Conservation (phyloP, 2,329 filamentous ascomycete species). For the Fusarium sp. region DNA sequence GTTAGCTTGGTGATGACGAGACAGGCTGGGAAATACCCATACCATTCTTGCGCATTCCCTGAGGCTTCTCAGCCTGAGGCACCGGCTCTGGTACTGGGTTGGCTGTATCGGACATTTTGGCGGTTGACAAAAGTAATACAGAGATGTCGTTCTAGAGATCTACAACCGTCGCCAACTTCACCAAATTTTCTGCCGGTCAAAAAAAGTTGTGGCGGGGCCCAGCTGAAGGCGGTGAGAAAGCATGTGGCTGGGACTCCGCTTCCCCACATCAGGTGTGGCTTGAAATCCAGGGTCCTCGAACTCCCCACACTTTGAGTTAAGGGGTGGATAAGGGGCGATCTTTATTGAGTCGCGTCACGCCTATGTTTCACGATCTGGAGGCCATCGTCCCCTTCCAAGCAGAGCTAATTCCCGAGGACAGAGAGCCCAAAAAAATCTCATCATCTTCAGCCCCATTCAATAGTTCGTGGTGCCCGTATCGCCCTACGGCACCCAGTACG, state of each 20-base stretch:
- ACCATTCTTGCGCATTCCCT: slow-evolving; percentile 89
- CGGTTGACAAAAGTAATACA: slow-evolving; percentile 10
- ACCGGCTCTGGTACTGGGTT: slow-evolving; percentile 49
- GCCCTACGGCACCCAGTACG: background rate
- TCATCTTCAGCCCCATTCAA: slow-evolving; percentile 9
- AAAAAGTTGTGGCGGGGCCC: slow-evolving; percentile 37
- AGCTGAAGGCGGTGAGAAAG: slow-evolving; percentile 34
- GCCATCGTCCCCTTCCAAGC: slow-evolving; percentile 12
- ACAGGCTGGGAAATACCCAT: slow-evolving; percentile 26
- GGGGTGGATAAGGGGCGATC: slow-evolving; percentile 39
- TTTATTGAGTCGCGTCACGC: slow-evolving; percentile 32
- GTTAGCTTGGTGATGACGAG: slow-evolving; percentile 18
- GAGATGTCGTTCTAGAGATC: slow-evolving; percentile 21
- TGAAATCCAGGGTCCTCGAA: slow-evolving; percentile 37
- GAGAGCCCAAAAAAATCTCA: background rate
- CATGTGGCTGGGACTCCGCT: slow-evolving; percentile 31
- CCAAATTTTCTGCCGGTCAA: slow-evolving; percentile 46
- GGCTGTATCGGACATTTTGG: slow-evolving; percentile 58
- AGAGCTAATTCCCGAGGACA: background rate
- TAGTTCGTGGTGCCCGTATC: slow-evolving; percentile 3
- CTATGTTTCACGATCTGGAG: slow-evolving; percentile 35
- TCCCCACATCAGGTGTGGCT: slow-evolving; percentile 34
- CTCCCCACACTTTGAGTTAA: slow-evolving; percentile 36
- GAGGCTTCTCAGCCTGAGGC: slow-evolving; percentile 53
- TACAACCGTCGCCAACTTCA: slow-evolving; percentile 21